Evolutionary conservation across 495 filamentous ascomycete species (phyloP).

Genomic region (Penicillium manginii): DNA sequence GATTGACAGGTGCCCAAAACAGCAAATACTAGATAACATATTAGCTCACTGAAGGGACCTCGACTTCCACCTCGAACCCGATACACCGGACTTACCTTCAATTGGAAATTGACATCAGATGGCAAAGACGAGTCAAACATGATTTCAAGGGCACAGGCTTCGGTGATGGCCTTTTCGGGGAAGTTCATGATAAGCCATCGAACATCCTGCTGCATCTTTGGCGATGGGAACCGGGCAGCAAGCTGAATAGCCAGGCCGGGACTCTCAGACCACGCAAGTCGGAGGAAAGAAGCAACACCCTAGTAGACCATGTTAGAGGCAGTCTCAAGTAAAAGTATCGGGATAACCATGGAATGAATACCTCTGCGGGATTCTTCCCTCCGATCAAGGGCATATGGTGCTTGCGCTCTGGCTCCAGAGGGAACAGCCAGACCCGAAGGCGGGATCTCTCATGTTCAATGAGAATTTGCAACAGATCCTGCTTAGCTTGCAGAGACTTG

Average conservation of each 20-base stretch:
- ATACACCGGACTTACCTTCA: conserved; percentile 63
- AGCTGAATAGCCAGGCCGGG: conserved; percentile 85
- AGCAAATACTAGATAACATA: conserved; percentile 71
- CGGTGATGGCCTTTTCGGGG: conserved; percentile 76
- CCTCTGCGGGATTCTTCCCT: conserved; percentile 37
- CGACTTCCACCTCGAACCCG: background rate
- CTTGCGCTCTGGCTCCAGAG: conserved; percentile 70
- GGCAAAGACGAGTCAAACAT: conserved; percentile 78
- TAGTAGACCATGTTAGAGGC: conserved; percentile 19
- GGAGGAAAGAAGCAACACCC: conserved; percentile 58
- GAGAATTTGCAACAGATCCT: conserved; percentile 75
- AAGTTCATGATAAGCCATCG: conserved; percentile 78
- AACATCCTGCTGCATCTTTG: conserved; percentile 71
- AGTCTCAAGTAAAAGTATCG: background rate
- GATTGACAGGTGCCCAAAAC: conserved; percentile 93
- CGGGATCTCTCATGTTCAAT: conserved; percentile 84
- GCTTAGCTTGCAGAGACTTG: conserved; percentile 73
- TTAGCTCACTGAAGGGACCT: conserved; percentile 1
- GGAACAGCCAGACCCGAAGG: conserved; percentile 87
- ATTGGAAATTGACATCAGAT: conserved; percentile 76
- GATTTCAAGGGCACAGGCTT: conserved; percentile 80
- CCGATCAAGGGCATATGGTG: conserved; percentile 50
- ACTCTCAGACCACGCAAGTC: conserved; percentile 83
- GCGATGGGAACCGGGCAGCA: conserved; percentile 73
- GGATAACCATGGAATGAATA: conserved; percentile 23